These are phyloP conservation scores for Chrysoporthe austroafricana DNA, from an alignment of 2,329 filamentous ascomycete genomes.

Conservation along the genomic window DNA sequence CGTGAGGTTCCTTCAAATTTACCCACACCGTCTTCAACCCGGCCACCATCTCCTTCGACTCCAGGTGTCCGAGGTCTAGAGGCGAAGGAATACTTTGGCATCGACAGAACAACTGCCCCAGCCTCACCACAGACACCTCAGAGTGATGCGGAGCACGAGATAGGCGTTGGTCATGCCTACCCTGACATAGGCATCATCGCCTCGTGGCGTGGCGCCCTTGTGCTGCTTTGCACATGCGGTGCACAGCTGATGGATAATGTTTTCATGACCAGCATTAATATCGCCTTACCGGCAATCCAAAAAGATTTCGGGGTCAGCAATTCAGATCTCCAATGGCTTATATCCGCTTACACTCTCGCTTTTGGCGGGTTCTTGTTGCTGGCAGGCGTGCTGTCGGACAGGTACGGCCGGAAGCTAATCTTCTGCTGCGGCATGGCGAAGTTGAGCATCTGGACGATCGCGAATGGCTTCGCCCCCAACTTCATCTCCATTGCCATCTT, in stretches of 20 bases:
- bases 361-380: conserved; percentile 43
- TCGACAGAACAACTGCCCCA: conserved; percentile 1
- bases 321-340: conserved; percentile 46
- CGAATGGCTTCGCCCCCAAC: conserved; percentile 42
- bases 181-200: conserved; percentile 28
- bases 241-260: conserved; percentile 49
- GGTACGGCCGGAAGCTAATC: conserved; percentile 43
- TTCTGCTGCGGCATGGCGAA: conserved; percentile 43
- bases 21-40: conserved; percentile 20
- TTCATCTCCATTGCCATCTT: conserved; percentile 48
- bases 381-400: conserved; percentile 41
- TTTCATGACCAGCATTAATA: conserved; percentile 48
- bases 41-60: conserved; percentile 13
- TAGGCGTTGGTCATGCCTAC: conserved; percentile 19
- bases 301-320: conserved; percentile 32
- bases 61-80: conserved; percentile 5
- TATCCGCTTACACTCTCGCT: conserved; percentile 45
- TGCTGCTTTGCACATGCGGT: conserved; percentile 45
- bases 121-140: conserved; percentile 2
- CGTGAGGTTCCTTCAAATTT: conserved; percentile 23
- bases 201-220: conserved; percentile 44
- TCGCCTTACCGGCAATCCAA: conserved; percentile 46
- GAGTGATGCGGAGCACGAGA: conserved; percentile 17
- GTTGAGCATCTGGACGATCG: conserved; percentile 41
- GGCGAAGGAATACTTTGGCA: conserved; percentile 8